These are phyloP conservation scores for Fagus crenata DNA, from an alignment of 306 rosid genomes.

Conservation along the genomic window DNA sequence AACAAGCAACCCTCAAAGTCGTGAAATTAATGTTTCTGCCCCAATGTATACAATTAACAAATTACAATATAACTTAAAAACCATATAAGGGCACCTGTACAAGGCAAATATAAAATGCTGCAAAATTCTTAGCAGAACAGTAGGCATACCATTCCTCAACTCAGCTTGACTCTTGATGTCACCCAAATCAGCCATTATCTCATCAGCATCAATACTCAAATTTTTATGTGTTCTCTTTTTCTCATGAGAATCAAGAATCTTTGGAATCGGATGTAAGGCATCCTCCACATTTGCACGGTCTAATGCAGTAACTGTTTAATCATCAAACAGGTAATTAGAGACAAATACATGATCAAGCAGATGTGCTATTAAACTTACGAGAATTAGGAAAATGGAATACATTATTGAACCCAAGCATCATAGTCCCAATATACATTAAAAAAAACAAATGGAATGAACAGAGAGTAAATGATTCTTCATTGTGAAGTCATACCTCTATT, in stretches of 20 bases:
- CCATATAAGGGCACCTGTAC: neutral
- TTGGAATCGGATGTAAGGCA: slow-evolving; percentile 82
- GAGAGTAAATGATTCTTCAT: neutral
- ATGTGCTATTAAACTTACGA: neutral
- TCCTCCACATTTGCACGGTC: slow-evolving; percentile 95
- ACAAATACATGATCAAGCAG: slow-evolving; percentile 21
- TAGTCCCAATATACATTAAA: neutral
- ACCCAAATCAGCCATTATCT: slow-evolving; percentile 31
- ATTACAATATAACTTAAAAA: neutral
- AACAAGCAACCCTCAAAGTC: neutral
- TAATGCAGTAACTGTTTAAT: slow-evolving; percentile 65
- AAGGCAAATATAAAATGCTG: neutral
- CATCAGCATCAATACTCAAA: slow-evolving; percentile 33
- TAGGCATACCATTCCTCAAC: slow-evolving; percentile 47
- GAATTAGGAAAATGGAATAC: slow-evolving; percentile 5
- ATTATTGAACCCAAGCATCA: neutral
- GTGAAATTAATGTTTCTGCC: neutral
- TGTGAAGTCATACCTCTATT: slow-evolving; percentile 47
- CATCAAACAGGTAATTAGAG: slow-evolving; percentile 38
- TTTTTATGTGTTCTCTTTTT: slow-evolving; percentile 41
- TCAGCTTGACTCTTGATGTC: slow-evolving; percentile 39
- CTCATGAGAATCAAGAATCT: slow-evolving; percentile 55
- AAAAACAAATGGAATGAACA: neutral
- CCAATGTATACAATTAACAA: slow-evolving; percentile 9
- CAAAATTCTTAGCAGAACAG: slow-evolving; percentile 7